Conservation (phyloP, 352 stramenopile species). For the Phytophthora uliginosa region DNA sequence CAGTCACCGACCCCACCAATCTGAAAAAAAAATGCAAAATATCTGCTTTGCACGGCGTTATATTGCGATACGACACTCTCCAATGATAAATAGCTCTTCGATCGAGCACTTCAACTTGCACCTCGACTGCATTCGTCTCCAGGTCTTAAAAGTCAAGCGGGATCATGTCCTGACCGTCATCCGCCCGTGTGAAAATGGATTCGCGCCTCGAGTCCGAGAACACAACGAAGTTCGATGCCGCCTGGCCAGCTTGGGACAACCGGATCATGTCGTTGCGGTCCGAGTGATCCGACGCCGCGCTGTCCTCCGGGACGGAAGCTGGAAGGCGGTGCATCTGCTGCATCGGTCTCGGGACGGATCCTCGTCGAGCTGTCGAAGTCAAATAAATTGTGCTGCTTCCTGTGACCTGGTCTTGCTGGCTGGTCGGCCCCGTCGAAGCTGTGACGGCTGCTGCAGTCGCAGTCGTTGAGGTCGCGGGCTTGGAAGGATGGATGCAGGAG, state of each 20-base stretch:
- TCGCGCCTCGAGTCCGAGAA: constrained; percentile 48
- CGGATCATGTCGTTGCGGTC: constrained; percentile 47
- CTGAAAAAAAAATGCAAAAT: background rate
- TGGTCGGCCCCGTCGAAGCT: constrained; percentile 11
- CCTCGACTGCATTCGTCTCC: constrained; percentile 16
- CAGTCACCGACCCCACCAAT: no score
- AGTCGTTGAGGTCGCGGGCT: constrained; percentile 17
- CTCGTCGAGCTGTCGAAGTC: constrained; percentile 24
- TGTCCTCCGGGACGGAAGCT: constrained; percentile 29
- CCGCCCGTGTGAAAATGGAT: constrained; percentile 44
- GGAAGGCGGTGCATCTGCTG: constrained; percentile 30
- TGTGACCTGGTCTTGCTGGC: constrained; percentile 6
- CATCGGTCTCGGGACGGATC: constrained; percentile 23
- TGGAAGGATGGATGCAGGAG: constrained; percentile 29
- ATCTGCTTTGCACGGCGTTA: constrained; percentile 15
- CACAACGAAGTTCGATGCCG: constrained; percentile 35
- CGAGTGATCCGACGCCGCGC: constrained; percentile 17
- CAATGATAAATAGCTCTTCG: constrained; percentile 52
- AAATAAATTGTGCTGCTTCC: constrained; percentile 29
- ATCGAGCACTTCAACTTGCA: constrained; percentile 41
- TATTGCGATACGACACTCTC: constrained; percentile 34
- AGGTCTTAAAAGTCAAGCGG: constrained; percentile 42
- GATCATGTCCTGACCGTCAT: constrained; percentile 53
- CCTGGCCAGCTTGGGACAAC: constrained; percentile 24
- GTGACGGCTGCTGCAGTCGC: constrained; percentile 38